Conservation (phyloP, 768 basidiomycete genomes). For the Auriculariales sp. region DNA sequence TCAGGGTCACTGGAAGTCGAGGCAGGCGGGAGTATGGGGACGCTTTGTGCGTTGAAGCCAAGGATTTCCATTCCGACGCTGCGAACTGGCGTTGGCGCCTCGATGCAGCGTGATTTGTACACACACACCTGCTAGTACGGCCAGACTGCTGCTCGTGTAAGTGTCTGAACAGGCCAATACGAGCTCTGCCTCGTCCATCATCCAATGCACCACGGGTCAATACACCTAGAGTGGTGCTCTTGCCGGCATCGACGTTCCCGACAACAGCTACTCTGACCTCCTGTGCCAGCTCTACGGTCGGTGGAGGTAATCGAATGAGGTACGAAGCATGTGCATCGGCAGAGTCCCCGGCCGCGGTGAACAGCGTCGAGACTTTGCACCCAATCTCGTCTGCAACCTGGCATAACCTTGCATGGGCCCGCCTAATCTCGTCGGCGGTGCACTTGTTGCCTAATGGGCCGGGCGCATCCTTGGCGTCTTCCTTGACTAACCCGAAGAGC, state of each 20-base stretch:
- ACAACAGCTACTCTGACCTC: conserved; percentile 94
- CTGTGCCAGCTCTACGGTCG: conserved; percentile 60
- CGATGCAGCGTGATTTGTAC: too few relatives aligned
- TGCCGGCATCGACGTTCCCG: conserved; percentile 62
- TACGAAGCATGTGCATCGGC: conserved; percentile 42
- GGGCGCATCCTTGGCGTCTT: conserved; percentile 28
- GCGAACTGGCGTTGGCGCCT: too few relatives aligned
- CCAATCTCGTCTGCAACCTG: conserved; percentile 60
- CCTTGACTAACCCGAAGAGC: conserved; percentile 31
- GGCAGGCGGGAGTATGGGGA: conserved; percentile 62
- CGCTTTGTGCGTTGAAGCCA: conserved; percentile 67
- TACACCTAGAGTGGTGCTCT: conserved; percentile 88
- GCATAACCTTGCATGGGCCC: conserved; percentile 27
- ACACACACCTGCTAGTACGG: too few relatives aligned
- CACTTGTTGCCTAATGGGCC: conserved; percentile 37
- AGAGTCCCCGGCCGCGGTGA: conserved; percentile 24
- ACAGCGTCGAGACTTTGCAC: conserved; percentile 58
- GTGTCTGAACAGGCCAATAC: conserved; percentile 85
- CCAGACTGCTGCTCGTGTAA: conserved; percentile 97
- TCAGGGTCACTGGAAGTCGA: conserved; percentile 43
- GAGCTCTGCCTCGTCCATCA: conserved; percentile 68
- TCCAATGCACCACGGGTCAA: conserved; percentile 82
- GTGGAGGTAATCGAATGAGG: conserved; percentile 61
- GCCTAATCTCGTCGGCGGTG: conserved; percentile 37
- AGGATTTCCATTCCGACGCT: conserved; percentile 98